Evolutionary conservation across 2,329 filamentous ascomycete species (phyloP).

Genomic region (Aspergillus aculeatus): DNA sequence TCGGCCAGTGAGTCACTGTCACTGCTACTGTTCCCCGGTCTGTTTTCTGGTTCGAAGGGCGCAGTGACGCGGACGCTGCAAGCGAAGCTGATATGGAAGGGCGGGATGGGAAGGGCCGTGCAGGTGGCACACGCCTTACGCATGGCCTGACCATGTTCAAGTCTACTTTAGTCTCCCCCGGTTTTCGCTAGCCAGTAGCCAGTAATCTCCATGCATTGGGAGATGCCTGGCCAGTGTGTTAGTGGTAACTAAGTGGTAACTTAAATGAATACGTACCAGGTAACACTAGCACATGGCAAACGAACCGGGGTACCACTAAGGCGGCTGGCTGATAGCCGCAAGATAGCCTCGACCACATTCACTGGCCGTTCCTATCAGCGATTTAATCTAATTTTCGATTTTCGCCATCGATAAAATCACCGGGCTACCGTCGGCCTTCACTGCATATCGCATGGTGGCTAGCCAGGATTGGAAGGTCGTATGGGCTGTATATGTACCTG

Average conservation of each 20-base stretch:
- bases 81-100: neutral
- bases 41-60: neutral
- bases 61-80: neutral
- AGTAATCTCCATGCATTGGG: neutral
- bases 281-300: constrained; percentile 6
- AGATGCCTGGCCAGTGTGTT: neutral
- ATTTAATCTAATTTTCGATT: constrained; percentile 4
- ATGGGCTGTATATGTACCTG: neutral
- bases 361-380: constrained; percentile 2
- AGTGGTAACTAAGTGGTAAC: neutral
- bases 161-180: neutral
- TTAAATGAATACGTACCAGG: neutral
- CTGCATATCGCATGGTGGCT: neutral
- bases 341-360: constrained; percentile 6
- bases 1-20: too few species aligned
- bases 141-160: neutral
- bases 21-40: too few species aligned
- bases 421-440: constrained; percentile 11
- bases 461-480: neutral
- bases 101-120: neutral
- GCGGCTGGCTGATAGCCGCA: constrained; percentile 1
- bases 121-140: neutral
- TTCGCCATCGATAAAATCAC: constrained; percentile 4
- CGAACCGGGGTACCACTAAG: constrained; percentile 2
- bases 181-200: neutral